Base-by-base conservation (phyloP, 345 rosid genomes). In the Clarkia xantiana region DNA sequence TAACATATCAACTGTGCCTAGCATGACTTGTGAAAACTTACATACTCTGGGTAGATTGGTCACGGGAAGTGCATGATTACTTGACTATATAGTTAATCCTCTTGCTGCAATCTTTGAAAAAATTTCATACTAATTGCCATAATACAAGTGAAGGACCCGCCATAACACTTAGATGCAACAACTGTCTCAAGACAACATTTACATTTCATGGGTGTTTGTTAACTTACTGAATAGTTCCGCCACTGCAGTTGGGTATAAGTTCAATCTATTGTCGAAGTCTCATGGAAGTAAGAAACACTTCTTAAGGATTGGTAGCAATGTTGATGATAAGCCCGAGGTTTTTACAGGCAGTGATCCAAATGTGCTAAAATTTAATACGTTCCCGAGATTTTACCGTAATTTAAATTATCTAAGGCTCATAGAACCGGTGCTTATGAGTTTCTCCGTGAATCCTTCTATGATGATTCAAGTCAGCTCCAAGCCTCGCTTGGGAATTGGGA, bases 341-440 rank as follows among this genome's bases (percentile, higher is more conserved):
- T 86, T 81, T 71, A 79, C 94, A 59, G 98, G 98, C 57, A 66
- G 14, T 3, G 69, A 62, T 63, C 39, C 75, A 58, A 91, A 79
- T 52, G 53, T 86, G 44, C 64, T 91, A 63, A 81, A 79, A 57
- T 91, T 86, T 61, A 86, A 81, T 69, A 66, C 83, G 18, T 86
- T 91, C 64, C 98, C 98, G 14, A 80, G 71, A 9, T 40, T 77
- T 25, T 91, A 83, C 67, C 93, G 51, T 59, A 78, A 72, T 72
- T 58, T 80, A 45, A 56, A 75, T 51, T 70, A 86, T 69, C 65
- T 91, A 54, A 81, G 65, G 77, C 80, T 91, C 18, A 73, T 91
- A 7, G 96, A 91, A 51, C 98, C 96, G 51, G 68, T 91, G 44
- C 78, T 86, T 58, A 91, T 55, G 96, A 83, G 63, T 91, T 91